A percentile compares a stretch with the other conserved stretches of the same genome.
Conservation (phyloP, 768 basidiomycete species). For the Termitomyces sp. region DNA sequence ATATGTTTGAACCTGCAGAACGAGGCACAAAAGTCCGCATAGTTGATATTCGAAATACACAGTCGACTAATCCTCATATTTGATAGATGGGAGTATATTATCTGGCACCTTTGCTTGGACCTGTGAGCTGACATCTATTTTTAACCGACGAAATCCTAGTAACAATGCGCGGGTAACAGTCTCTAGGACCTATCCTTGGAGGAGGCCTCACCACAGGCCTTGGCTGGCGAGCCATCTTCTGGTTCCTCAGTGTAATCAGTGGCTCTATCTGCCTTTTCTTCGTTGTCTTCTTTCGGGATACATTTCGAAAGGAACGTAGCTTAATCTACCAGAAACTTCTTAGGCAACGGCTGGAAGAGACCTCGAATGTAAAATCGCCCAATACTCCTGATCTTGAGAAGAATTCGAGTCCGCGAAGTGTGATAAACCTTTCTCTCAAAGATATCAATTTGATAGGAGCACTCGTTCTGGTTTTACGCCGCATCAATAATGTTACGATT, state of each 20-base stretch:
- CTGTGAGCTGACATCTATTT: conserved; percentile 24
- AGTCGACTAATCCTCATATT: background rate
- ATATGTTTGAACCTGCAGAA: conserved; percentile 70
- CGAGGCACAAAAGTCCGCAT: conserved; percentile 54
- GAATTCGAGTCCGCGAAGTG: conserved; percentile 15
- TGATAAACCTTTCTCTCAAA: conserved; percentile 47
- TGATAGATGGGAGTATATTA: conserved; percentile 72
- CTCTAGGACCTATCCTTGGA: conserved; percentile 68
- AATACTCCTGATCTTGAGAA: conserved; percentile 17
- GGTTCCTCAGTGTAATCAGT: conserved; percentile 67
- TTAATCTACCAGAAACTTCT: conserved; percentile 69
- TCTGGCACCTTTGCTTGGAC: conserved; percentile 72
- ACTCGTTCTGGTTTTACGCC: conserved; percentile 48
- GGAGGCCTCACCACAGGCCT: conserved; percentile 61
- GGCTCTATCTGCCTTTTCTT: conserved; percentile 51
- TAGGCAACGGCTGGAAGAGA: conserved; percentile 31
- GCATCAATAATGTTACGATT: conserved; percentile 63
- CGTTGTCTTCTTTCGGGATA: conserved; percentile 69
- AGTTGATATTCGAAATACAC: background rate
- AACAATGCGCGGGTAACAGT: conserved; percentile 15
- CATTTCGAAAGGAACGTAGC: conserved; percentile 79
- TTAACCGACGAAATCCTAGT: background rate
- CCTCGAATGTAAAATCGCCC: background rate
- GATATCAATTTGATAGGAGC: conserved; percentile 77
- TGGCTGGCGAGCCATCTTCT: conserved; percentile 79